Conservation (phyloP, 371 early-diverging fungal genomes). For the Capillidium heterosporum region DNA sequence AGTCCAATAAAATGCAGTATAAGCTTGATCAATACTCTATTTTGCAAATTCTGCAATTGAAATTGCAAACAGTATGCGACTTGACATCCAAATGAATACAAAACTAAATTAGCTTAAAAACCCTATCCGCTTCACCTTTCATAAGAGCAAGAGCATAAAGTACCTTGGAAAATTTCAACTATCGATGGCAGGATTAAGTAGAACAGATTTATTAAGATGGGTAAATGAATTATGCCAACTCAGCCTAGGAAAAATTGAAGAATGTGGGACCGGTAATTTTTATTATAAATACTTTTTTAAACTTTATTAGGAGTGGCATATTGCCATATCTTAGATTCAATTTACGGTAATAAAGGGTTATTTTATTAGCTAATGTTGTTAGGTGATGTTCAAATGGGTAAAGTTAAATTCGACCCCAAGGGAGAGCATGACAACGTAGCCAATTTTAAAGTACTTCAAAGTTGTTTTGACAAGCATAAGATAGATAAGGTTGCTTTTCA, state of each 20-base stretch:
- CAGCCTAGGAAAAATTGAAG: background rate
- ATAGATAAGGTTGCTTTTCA: conserved; percentile 22
- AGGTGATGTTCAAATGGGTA: conserved; percentile 39
- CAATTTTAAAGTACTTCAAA: conserved; percentile 68
- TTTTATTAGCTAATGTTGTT: background rate
- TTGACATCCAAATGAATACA: too few species aligned
- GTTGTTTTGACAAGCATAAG: conserved; percentile 38
- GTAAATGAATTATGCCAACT: conserved; percentile 4
- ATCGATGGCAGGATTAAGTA: background rate
- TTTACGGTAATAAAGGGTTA: conserved; percentile 24
- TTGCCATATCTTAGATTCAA: conserved; percentile 65
- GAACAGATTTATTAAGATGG: conserved; percentile 3
- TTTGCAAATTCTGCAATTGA: too few species aligned
- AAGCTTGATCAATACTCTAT: too few species aligned
- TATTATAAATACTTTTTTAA: background rate
- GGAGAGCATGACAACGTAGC: conserved; percentile 64
- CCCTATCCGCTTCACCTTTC: too few species aligned
- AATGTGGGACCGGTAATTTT: conserved; percentile 6
- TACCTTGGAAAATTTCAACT: background rate
- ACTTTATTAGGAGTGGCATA: conserved; percentile 41
- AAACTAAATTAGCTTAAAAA: too few species aligned
- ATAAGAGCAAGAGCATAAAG: background rate
- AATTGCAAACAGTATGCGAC: too few species aligned
- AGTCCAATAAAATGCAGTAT: too few species aligned
- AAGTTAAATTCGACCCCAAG: conserved; percentile 60